Evolutionary conservation across 768 basidiomycete species (phyloP).

Genomic region (Lyophyllum decastes): DNA sequence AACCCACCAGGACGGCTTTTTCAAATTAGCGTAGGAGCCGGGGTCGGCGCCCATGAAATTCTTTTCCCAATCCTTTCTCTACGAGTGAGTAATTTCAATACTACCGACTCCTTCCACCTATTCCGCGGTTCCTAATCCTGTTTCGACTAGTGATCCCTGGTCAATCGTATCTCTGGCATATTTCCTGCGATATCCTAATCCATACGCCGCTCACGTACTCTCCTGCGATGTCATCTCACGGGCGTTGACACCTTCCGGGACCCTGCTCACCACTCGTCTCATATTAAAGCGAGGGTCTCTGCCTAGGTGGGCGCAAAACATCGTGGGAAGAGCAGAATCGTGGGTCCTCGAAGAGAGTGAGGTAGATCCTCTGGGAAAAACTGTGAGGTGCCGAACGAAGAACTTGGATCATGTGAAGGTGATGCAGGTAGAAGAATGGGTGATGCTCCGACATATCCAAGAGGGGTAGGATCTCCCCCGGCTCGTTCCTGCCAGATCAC

Average conservation of each 20-base stretch:
- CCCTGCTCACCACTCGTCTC: slow-evolving; percentile 83
- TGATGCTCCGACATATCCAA: slow-evolving; percentile 64
- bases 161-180: slow-evolving; percentile 90
- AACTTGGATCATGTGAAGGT: slow-evolving; percentile 95
- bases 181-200: slow-evolving; percentile 95
- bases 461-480: slow-evolving; percentile 59
- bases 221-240: slow-evolving; percentile 96
- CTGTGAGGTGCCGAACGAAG: slow-evolving; percentile 76
- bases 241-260: slow-evolving; percentile 67
- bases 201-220: slow-evolving; percentile 89
- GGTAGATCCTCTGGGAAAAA: slow-evolving; percentile 81
- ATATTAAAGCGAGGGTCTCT: slow-evolving; percentile 92
- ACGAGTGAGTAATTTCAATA: slow-evolving; percentile 42
- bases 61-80: slow-evolving; percentile 55
- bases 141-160: slow-evolving; percentile 80
- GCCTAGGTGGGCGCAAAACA: slow-evolving; percentile 87
- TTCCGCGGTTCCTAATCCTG: background rate
- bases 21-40: slow-evolving; percentile 17
- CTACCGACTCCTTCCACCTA: background rate
- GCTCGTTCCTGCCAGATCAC: background rate
- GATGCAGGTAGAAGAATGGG: slow-evolving; percentile 88
- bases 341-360: slow-evolving; percentile 97
- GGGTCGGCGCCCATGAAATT: slow-evolving; percentile 52
- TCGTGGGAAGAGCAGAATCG: slow-evolving; percentile 82
- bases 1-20: slow-evolving; percentile 10